Evolutionary conservation across 164 flowering plant genomes (phyloP), one percentile per base, ranked within the genome.

Genomic region (Aristolochia contorta): DNA sequence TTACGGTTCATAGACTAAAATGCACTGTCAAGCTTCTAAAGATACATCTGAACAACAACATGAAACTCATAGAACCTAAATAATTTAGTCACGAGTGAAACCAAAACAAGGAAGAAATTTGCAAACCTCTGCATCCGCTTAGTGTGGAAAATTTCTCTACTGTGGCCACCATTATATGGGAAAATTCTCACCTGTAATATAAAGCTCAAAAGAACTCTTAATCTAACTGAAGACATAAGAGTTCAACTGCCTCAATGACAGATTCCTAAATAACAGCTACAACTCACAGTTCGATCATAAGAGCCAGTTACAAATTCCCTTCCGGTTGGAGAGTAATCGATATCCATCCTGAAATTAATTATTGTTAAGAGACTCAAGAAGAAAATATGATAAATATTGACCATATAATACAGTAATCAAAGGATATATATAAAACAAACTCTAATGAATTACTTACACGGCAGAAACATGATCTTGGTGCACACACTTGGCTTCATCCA

Each of bases 271-370:
- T 37, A 37, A 37, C 43, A 37, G 43, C 43, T 37, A 53, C 3
- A 53, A 53, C 94, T 78, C 69, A 93, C 99, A 20, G 97, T 84
- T 75, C 97, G 76, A 78, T 93, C 99, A 77, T 90, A 90, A 25
- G 99, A 90, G 59, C 97, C 99, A 48, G 97, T 88, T 0, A 86
- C 99, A 78, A 93, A 93, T 74, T 93, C 99, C 52, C 91, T 82
- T 16, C 99, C 97, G 53, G 96, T 88, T n/a, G 97, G 92, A 15
- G 99, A 86, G 65, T 73, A 93, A 75, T 93, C 98, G 72, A 93
- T 88, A 76, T 93, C 98, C 96, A 93, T 84, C 74, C 98, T 92
- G 78, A 22, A 53, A 63, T n/a, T 55, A n/a, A 52, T 16, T 30
- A 7, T 22, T n/a, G 18, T 16, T 54, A 30, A 27, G 22, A 43